Base-by-base conservation (phyloP, 2,329 filamentous ascomycete genomes). In the Nigrograna mackinnonii region DNA sequence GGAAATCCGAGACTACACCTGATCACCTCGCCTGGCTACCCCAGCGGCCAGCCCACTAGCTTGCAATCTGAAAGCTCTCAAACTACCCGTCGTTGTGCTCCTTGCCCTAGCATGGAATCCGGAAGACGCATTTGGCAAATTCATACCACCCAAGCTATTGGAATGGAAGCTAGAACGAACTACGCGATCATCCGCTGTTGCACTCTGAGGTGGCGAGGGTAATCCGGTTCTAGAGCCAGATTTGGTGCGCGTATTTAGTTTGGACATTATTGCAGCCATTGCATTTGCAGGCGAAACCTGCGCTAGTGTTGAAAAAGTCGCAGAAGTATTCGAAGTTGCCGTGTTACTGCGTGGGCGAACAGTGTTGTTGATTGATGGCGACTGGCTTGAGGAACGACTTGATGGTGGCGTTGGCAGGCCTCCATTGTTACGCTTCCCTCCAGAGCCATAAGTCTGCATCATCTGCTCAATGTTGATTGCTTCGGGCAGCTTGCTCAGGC, bases 21-120 rank as follows among this genome's bases (percentile, higher is more conserved):
- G n/a, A 28, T 48, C 45, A 5, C 47, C 44, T 22, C 51, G 46
- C 16, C 49, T 38, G 33, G 46, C 55, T 49, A 54, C 49, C 0
- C 52, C 50, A 12, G 46, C 52, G 3, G 50, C 52, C 45, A 57
- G 39, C 12, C 50, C 52, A 40, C 52, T 55, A 12, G 54, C 54
- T 37, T 55, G 50, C 21, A 57, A 33, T 22, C 50, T 50, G 22
- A 57, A 57, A 3, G 49, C 40, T 20, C 54, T 49, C 5, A 57
- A 28, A 35, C 46, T 57, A 1, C 45, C 44, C 3, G 50, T 53
- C 2, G n/a, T n/a, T n/a, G 37, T 45, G 26, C 44, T 48, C 9
- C 41, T 16, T 9, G 47, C 42, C 24, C 50, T 36, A 32, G 35
- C 31, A 17, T 41, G 36, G n/a, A n/a, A n/a, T 21, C 20, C 40